phyloP scores from a whole-genome alignment of 2,329 filamentous ascomycete species.

The Thermothelomyces thermophilus region DNA sequence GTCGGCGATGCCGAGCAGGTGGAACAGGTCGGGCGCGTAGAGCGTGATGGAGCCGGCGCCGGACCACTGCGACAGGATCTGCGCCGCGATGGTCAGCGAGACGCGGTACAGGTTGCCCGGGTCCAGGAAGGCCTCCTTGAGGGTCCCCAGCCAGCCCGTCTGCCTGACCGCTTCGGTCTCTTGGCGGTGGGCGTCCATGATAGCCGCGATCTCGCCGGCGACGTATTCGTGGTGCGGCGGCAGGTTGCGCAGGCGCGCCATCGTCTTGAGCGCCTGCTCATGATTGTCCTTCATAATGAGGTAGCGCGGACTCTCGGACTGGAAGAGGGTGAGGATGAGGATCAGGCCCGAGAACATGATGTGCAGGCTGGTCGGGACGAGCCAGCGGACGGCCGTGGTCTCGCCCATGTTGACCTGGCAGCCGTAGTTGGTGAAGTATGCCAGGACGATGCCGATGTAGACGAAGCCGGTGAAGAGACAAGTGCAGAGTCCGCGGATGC shows the following conservation, averaged over 20 bases:
- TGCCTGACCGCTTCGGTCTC: slow-evolving; percentile 67
- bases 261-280: slow-evolving; percentile 50
- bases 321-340: slow-evolving; percentile 60
- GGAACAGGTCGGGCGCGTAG: slow-evolving; percentile 69
- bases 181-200: slow-evolving; percentile 59
- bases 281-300: slow-evolving; percentile 58
- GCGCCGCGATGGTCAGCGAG: slow-evolving; percentile 60
- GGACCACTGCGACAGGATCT: slow-evolving; percentile 68
- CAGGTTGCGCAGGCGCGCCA: slow-evolving; percentile 55
- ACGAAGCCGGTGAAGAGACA: slow-evolving; percentile 65
- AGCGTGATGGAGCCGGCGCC: slow-evolving; percentile 69
- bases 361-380: slow-evolving; percentile 65
- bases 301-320: slow-evolving; percentile 64
- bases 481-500: slow-evolving; percentile 66
- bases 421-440: slow-evolving; percentile 69
- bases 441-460: slow-evolving; percentile 70
- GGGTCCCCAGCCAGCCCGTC: slow-evolving; percentile 53
- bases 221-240: slow-evolving; percentile 55
- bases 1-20: slow-evolving; percentile 62
- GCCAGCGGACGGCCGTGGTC: slow-evolving; percentile 44
- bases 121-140: slow-evolving; percentile 63
- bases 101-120: slow-evolving; percentile 67
- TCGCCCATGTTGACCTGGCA: slow-evolving; percentile 43
- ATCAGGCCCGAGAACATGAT: slow-evolving; percentile 72
- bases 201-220: slow-evolving; percentile 53